Evolutionary conservation across 2,329 filamentous ascomycete genomes (phyloP), one percentile per base, ranked within the genome.

Genomic region (Penicillium sp.): DNA sequence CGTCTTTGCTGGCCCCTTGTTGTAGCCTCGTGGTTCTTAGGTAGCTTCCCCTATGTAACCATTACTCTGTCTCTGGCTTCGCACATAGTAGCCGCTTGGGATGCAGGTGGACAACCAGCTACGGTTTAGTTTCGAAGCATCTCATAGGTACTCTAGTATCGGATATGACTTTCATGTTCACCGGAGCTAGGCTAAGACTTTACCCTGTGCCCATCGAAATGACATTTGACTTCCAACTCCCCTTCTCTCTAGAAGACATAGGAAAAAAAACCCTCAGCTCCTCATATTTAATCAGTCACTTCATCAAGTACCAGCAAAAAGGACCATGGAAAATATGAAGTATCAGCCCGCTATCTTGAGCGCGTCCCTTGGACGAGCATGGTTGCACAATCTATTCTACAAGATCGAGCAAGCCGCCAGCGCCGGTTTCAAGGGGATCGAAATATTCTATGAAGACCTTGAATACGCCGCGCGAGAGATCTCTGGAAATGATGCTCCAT

Each of bases 371-470:
- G 90, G 90, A 42, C 86, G 89, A 50, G 86, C 85, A 69, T 88
- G 88, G 71, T 85, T 87, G 62, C 90, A 94, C 73, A 77, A 80
- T 17, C 79, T 93, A 41, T 72, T 81, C 1, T 78, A 84, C 68
- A 93, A 92, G 71, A 82, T 93, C 49, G 79, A 86, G 67, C 84
- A 87, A 77, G 89, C 90, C 6, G 79, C 83, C 5, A 78, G 81
- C 56, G 82, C 89, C 66, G 87, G 87, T 20, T 86, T 91, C 71
- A 74, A 83, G 59, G 89, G 88, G 54, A 84, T 94, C 64, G 90
- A 94, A 72, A 81, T 92, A 20, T 92, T 92, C 79, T 87, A 89
- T 73, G 90, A 94, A 71, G 90, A 94, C 72, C 82, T 94, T 3
- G 78, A 85, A 59, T 85, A 87, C 67, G 70, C 89, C 14, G 85